Conservation (phyloP, 1,139 yeast species). For the Candida albicans region DNA sequence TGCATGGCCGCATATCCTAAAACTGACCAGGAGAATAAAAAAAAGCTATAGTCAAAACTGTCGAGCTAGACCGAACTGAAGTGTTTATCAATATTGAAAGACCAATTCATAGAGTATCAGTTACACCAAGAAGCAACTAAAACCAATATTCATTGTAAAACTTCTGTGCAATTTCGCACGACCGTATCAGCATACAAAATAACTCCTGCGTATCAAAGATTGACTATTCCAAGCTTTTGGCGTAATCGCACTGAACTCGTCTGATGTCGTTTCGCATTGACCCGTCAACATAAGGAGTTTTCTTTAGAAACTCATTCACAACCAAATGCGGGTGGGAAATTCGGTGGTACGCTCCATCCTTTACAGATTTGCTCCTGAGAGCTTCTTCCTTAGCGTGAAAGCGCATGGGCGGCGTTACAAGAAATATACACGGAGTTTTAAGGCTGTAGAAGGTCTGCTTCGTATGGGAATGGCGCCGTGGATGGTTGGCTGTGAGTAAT, state of each 20-base stretch:
- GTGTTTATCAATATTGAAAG: no score
- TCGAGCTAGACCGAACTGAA: no score
- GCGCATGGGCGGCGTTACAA: conserved; percentile 75
- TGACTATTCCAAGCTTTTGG: conserved; percentile 17
- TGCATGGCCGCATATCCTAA: no score
- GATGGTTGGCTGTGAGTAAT: conserved; percentile 55
- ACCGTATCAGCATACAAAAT: not conserved
- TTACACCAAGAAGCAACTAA: no score
- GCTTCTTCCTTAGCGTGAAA: conserved; percentile 57
- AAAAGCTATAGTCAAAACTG: no score
- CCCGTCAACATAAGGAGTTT: conserved; percentile 56
- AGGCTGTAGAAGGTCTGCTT: conserved; percentile 4
- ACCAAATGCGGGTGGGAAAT: conserved; percentile 70
- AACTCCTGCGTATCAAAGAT: not conserved
- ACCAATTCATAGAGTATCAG: no score
- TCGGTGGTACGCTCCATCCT: conserved; percentile 77
- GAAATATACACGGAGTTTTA: conserved; percentile 37
- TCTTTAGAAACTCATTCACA: conserved; percentile 10
- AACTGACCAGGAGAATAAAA: no score
- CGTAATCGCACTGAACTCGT: conserved; percentile 35
- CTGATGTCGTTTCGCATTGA: conserved; percentile 63
- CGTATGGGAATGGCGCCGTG: conserved; percentile 70
- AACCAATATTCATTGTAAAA: no score
- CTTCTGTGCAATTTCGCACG: not conserved
- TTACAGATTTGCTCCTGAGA: conserved; percentile 56